Percentiles rank a stretch among this genome's conserved stretches.
These are phyloP conservation scores for Grifola frondosa DNA, from an alignment of 1,284 basidiomycete genomes.

Conservation along the genomic window DNA sequence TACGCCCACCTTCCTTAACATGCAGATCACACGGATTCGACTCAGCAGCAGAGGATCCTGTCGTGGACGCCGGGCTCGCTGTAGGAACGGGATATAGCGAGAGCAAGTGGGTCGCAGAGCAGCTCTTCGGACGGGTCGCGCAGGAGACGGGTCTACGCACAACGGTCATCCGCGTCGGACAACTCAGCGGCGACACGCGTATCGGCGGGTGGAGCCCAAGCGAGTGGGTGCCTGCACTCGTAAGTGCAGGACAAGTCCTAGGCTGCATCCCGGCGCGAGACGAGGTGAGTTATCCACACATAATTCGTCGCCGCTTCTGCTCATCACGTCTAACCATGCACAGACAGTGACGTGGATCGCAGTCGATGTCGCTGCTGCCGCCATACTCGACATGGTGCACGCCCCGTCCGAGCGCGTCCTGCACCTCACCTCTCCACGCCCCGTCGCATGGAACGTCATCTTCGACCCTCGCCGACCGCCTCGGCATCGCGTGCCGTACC, in stretches of 20 bases:
- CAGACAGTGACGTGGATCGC: constrained; percentile 23
- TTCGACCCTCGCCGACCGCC: constrained; percentile 16
- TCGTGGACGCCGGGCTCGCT: constrained; percentile 10
- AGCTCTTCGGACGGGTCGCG: constrained; percentile 10
- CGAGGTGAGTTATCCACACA: constrained; percentile 5
- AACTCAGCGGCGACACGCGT: constrained; percentile 17
- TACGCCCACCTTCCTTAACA: not conserved
- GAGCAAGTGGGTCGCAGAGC: constrained; percentile 23
- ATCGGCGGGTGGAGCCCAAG: constrained; percentile 20
- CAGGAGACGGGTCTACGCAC: constrained; percentile 11
- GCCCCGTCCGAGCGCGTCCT: constrained; percentile 7
- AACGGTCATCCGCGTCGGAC: constrained; percentile 18
- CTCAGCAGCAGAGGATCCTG: constrained; percentile 7
- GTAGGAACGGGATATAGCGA: constrained; percentile 18
- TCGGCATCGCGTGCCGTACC: constrained; percentile 23
- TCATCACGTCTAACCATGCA: not conserved
- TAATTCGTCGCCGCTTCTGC: not conserved
- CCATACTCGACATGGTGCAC: constrained; percentile 22
- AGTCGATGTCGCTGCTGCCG: constrained; percentile 21
- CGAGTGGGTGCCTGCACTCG: constrained; percentile 20
- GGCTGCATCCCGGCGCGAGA: constrained; percentile 12
- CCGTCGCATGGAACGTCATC: constrained; percentile 25
- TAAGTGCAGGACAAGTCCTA: constrained; percentile 12
- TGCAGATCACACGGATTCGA: constrained; percentile 8
- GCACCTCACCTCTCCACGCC: constrained; percentile 24